Conservation (phyloP, 2,329 filamentous ascomycete species). For the Colletotrichum limetticola region DNA sequence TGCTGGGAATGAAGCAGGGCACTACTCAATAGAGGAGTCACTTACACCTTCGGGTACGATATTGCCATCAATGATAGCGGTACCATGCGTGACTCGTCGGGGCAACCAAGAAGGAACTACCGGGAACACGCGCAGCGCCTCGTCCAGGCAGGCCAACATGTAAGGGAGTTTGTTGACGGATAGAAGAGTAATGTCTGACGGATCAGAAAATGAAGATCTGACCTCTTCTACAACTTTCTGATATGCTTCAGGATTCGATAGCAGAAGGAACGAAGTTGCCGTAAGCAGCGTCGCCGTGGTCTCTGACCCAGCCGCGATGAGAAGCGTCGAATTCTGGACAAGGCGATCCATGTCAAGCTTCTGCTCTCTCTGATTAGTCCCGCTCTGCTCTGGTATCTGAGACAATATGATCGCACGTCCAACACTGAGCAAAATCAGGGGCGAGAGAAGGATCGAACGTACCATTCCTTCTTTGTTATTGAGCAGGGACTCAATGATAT, state of each 20-base stretch:
- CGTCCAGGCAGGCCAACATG: slow-evolving; percentile 52
- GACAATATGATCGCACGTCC: background rate
- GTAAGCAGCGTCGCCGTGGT: slow-evolving; percentile 56
- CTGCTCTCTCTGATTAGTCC: background rate
- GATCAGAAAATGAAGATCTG: slow-evolving; percentile 45
- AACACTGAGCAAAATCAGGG: background rate
- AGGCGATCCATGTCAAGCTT: slow-evolving; percentile 21
- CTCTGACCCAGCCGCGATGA: slow-evolving; percentile 52
- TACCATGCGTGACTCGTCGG: slow-evolving; percentile 43
- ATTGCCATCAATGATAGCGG: slow-evolving; percentile 43
- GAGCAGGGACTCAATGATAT: background rate
- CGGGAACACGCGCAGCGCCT: slow-evolving; percentile 50
- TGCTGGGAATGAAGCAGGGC: background rate
- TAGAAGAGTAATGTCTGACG: slow-evolving; percentile 49
- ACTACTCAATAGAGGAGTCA: slow-evolving; percentile 15
- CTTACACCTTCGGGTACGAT: slow-evolving; percentile 47
- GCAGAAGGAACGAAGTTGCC: slow-evolving; percentile 52
- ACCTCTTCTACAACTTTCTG: slow-evolving; percentile 50
- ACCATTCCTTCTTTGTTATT: background rate
- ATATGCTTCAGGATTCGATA: slow-evolving; percentile 42
- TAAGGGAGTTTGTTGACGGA: slow-evolving; percentile 46
- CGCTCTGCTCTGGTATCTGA: background rate
- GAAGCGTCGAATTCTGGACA: slow-evolving; percentile 22
- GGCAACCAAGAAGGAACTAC: slow-evolving; percentile 38
- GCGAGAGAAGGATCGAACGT: background rate